Conservation (phyloP, 148 eudicot genomes). For the Rhododendron griersonianum region DNA sequence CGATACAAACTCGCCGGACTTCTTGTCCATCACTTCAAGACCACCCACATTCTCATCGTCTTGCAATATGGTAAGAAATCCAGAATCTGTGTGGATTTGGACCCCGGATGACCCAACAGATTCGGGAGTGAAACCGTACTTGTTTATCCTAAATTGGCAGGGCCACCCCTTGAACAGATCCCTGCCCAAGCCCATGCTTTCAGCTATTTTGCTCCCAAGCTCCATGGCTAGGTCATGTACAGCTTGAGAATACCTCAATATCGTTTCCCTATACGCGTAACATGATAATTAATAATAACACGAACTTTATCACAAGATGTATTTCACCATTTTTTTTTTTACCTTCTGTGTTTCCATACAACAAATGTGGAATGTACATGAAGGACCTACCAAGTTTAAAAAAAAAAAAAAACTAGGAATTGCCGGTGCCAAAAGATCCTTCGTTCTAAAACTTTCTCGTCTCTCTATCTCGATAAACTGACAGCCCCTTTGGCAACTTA, state of each 20-base stretch:
- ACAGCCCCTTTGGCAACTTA: no score
- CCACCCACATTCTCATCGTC: conserved; percentile 71
- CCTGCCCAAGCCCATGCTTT: conserved; percentile 37
- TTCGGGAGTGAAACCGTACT: conserved; percentile 43
- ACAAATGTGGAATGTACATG: background rate
- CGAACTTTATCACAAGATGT: background rate
- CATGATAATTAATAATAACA: background rate
- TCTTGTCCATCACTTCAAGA: conserved; percentile 59
- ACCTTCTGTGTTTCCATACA: background rate
- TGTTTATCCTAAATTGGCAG: conserved; percentile 47
- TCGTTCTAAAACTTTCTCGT: background rate
- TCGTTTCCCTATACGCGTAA: conserved; percentile 32
- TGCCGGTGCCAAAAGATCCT: background rate
- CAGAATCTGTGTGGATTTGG: conserved; percentile 64
- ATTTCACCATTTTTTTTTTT: background rate
- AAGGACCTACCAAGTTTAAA: background rate
- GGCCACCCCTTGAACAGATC: conserved; percentile 44
- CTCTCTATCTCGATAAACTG: background rate
- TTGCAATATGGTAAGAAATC: conserved; percentile 65
- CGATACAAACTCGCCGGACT: conserved; percentile 33
- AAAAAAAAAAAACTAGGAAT: background rate
- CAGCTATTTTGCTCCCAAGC: conserved; percentile 35
- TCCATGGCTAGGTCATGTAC: conserved; percentile 39
- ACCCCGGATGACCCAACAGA: conserved; percentile 44
- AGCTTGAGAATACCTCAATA: conserved; percentile 42